These are phyloP conservation scores for Boletus speciosus DNA, from an alignment of 768 basidiomycete genomes.

Conservation along the genomic window DNA sequence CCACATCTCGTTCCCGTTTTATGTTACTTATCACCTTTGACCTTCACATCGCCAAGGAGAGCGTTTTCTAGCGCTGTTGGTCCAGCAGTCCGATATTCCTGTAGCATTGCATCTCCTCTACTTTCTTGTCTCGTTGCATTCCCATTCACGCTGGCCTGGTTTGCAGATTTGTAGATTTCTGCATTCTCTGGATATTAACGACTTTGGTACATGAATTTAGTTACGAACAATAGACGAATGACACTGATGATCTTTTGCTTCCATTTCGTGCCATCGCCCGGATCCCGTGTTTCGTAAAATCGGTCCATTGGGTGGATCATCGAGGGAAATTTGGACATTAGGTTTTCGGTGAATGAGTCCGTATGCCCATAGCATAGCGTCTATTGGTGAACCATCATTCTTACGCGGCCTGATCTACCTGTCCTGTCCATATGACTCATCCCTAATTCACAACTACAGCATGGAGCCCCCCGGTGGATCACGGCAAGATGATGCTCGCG, in stretches of 20 bases:
- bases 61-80: conserved; percentile 29
- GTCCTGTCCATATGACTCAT: not conserved
- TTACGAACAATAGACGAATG: conserved; percentile 28
- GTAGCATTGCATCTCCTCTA: conserved; percentile 35
- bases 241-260: conserved; percentile 18
- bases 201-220: conserved; percentile 21
- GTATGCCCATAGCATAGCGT: too few relatives aligned
- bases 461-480: not conserved
- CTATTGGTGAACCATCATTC: not conserved
- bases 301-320: conserved; percentile 12
- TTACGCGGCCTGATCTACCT: conserved; percentile 1
- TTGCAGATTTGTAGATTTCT: conserved; percentile 34
- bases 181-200: conserved; percentile 22
- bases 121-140: conserved; percentile 12
- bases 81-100: conserved; percentile 27
- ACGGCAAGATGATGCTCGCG: not conserved
- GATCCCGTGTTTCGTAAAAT: not conserved
- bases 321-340: not conserved
- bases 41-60: conserved; percentile 35
- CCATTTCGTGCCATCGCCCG: conserved; percentile 2
- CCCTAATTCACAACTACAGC: not conserved
- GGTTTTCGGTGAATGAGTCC: not conserved
- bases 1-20: conserved; percentile 16
- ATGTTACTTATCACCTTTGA: conserved; percentile 35
- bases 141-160: conserved; percentile 7